phyloP scores from a whole-genome alignment of 176 grass and related monocot genomes.

The Themeda triandra region DNA sequence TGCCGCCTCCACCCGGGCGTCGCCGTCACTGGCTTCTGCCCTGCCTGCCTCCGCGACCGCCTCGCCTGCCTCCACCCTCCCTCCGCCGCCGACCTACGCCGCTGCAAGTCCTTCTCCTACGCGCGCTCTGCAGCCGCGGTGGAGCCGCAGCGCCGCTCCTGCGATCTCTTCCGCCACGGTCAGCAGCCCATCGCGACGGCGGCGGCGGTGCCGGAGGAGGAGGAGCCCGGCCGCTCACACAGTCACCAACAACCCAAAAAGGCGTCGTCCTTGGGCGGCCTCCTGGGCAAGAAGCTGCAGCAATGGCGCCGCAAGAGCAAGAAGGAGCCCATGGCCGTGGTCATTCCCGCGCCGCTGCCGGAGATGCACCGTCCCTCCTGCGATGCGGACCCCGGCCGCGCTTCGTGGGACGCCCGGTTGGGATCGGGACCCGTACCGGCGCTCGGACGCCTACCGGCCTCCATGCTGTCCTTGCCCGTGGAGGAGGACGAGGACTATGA shows the following conservation, averaged over 20 bases:
- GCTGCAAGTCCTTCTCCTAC: slow-evolving; percentile 66
- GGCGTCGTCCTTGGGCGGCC: slow-evolving; percentile 27
- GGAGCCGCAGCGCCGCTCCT: slow-evolving; percentile 78
- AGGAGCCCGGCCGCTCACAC: not conserved
- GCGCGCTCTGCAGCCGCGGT: slow-evolving; percentile 18
- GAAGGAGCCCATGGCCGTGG: slow-evolving; percentile 29
- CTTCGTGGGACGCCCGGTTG: slow-evolving; percentile 40
- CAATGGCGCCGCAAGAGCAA: slow-evolving; percentile 75
- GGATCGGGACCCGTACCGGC: not conserved
- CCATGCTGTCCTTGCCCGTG: slow-evolving; percentile 42
- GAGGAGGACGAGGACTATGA: slow-evolving; percentile 16
- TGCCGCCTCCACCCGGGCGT: slow-evolving; percentile 77
- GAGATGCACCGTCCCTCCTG: slow-evolving; percentile 37
- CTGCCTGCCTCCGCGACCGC: slow-evolving; percentile 88
- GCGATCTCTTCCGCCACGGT: slow-evolving; percentile 50
- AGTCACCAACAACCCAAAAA: not conserved
- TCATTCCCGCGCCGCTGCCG: not conserved
- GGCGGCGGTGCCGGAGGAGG: not conserved
- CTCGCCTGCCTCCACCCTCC: slow-evolving; percentile 65
- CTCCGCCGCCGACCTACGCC: slow-evolving; percentile 43
- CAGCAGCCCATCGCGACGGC: not conserved
- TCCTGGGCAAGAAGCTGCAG: slow-evolving; percentile 67
- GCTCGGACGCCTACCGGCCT: slow-evolving; percentile 28
- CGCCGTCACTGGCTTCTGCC: slow-evolving; percentile 80
- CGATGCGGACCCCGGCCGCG: slow-evolving; percentile 40